Evolutionary conservation across 495 filamentous ascomycete genomes (phyloP).

Genomic region (Neurospora sp.): DNA sequence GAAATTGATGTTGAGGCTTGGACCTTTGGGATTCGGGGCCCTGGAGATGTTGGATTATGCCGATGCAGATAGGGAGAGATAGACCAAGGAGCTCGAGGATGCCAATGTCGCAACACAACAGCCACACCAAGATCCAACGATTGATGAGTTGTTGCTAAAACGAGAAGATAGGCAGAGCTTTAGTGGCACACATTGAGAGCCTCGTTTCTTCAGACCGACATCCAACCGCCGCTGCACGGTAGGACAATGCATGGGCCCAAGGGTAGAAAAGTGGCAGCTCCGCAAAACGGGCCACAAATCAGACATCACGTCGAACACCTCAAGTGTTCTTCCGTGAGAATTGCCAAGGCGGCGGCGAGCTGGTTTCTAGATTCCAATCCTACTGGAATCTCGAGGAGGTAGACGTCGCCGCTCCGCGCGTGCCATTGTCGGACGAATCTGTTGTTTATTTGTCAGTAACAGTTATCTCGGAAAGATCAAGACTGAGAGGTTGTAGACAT

Average conservation of each 20-base stretch:
- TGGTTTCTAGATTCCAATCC: not conserved
- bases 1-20: not conserved
- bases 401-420: constrained; percentile 13
- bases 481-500: constrained; percentile 4
- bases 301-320: not conserved
- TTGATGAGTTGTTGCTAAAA: not conserved
- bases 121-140: not conserved
- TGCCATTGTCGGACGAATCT: constrained; percentile 28
- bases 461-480: not conserved
- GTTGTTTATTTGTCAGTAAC: not conserved
- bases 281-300: not conserved
- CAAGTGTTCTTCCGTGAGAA: not conserved
- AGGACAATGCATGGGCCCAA: not conserved
- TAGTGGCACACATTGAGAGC: not conserved
- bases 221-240: not conserved
- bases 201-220: not conserved
- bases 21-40: not conserved
- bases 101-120: not conserved
- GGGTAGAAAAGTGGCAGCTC: not conserved
- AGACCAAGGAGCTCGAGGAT: not conserved
- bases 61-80: not conserved
- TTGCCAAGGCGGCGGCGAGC: not conserved
- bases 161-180: not conserved
- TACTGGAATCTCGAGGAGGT: constrained; percentile 22
- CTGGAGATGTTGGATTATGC: not conserved